A percentile compares a stretch with the other conserved stretches of the same genome.
These are phyloP conservation scores for Cercospora canescens DNA, from an alignment of 2,329 filamentous ascomycete genomes.

Conservation along the genomic window DNA sequence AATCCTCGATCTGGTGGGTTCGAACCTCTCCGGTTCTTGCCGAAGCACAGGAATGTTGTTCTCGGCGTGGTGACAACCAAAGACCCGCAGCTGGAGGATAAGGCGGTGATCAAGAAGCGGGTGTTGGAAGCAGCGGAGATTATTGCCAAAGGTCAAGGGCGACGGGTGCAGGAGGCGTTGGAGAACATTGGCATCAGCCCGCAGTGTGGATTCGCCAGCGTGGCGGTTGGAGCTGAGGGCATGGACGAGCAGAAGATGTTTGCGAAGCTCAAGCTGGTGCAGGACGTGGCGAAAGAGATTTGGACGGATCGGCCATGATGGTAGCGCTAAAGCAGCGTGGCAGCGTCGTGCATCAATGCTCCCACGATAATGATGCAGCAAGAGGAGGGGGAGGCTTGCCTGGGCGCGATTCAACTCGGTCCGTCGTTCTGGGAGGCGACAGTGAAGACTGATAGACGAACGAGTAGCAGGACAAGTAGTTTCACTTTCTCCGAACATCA, in stretches of 20 bases:
- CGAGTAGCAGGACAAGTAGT: not conserved
- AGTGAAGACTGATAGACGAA: not conserved
- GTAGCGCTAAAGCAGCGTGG: not conserved
- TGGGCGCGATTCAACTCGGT: constrained; percentile 10
- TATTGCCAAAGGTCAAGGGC: constrained; percentile 40
- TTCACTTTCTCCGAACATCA: not conserved
- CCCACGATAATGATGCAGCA: not conserved
- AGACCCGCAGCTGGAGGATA: constrained; percentile 39
- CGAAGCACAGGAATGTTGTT: constrained; percentile 42
- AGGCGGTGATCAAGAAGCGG: constrained; percentile 35
- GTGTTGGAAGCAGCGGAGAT: constrained; percentile 39
- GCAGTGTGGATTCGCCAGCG: constrained; percentile 41
- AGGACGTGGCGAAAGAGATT: constrained; percentile 38
- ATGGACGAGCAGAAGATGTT: constrained; percentile 43
- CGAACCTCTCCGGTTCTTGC: constrained; percentile 40
- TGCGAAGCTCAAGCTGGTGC: constrained; percentile 38
- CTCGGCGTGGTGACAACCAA: constrained; percentile 42
- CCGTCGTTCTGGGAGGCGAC: not conserved
- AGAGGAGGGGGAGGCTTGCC: constrained; percentile 6
- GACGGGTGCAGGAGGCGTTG: constrained; percentile 39
- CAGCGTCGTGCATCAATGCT: not conserved
- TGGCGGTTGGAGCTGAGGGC: constrained; percentile 39
- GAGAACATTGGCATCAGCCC: constrained; percentile 40
- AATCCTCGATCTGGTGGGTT: constrained; percentile 41
- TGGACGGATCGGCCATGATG: constrained; percentile 37